Percentiles rank a stretch among this genome's conserved stretches.
Conservation (phyloP, 176 grass and related monocot species). For the Zizania latifolia region DNA sequence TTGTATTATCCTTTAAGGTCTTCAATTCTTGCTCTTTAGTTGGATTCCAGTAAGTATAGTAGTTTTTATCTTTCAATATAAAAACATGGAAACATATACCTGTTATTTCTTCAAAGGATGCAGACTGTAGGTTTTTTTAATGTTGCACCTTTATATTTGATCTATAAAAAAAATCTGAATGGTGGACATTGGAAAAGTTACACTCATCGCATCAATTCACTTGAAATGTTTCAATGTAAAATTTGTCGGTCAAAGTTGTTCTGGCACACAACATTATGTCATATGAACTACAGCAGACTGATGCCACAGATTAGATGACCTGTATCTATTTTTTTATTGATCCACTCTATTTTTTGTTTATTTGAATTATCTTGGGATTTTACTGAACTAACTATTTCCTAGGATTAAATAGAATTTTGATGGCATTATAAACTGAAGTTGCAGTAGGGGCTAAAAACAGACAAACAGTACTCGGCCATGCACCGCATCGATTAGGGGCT, state of each 20-base stretch:
- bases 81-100: too few species aligned
- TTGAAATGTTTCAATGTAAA: not conserved
- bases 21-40: not conserved
- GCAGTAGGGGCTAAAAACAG: too few species aligned
- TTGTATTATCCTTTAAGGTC: not conserved
- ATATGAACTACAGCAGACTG: not conserved
- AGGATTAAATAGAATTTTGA: not conserved
- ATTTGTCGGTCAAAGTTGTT: not conserved
- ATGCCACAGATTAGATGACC: not conserved
- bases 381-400: not conserved
- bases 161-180: not conserved
- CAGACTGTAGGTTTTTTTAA: not conserved
- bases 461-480: too few species aligned
- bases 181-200: not conserved
- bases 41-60: not conserved
- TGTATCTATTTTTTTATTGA: not conserved
- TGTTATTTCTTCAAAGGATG: not conserved
- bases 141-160: constrained; percentile 5
- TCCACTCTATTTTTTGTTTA: not conserved
- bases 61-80: not conserved
- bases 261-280: not conserved
- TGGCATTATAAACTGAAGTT: not conserved
- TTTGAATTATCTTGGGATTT: not conserved
- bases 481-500: too few species aligned
- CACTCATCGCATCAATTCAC: not conserved